Conservation (phyloP, 2,329 filamentous ascomycete genomes). For the Dryadomyces quercus-mongolicae region DNA sequence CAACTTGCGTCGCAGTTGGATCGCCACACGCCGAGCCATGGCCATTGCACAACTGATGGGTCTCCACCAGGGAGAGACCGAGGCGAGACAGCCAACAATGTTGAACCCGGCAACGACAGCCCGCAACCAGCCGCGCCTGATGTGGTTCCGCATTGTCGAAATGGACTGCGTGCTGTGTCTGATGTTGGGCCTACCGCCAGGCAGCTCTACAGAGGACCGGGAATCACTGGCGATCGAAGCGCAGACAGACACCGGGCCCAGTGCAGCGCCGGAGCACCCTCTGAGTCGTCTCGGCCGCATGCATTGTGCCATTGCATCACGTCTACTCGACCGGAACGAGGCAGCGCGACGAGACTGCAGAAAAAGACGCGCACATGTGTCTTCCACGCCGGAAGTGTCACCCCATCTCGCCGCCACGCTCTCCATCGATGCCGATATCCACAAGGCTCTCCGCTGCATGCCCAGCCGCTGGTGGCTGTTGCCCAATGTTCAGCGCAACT, state of each 20-base stretch:
- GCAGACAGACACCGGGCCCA: background rate
- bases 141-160: slow-evolving; percentile 33
- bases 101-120: slow-evolving; percentile 29
- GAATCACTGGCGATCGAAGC: no score
- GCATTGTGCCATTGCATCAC: slow-evolving; percentile 19
- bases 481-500: slow-evolving; percentile 7
- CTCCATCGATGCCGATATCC: slow-evolving; percentile 25
- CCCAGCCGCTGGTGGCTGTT: slow-evolving; percentile 30
- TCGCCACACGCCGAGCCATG: slow-evolving; percentile 30
- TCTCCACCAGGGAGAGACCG: slow-evolving; percentile 11
- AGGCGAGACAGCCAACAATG: slow-evolving; percentile 32
- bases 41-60: slow-evolving; percentile 12
- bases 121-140: slow-evolving; percentile 14
- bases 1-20: slow-evolving; percentile 30
- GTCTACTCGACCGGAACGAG: slow-evolving; percentile 25
- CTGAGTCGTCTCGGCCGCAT: slow-evolving; percentile 20
- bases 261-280: background rate
- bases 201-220: slow-evolving; percentile 10
- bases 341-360: background rate
- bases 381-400: no score
- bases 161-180: slow-evolving; percentile 35
- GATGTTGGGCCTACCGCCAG: slow-evolving; percentile 33
- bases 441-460: slow-evolving; percentile 23
- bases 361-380: background rate
- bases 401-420: slow-evolving; percentile 16